A percentile compares a stretch with the other conserved stretches of the same genome.
Conservation (phyloP, 1,284 basidiomycete species). For the Prillingera fragicola region DNA sequence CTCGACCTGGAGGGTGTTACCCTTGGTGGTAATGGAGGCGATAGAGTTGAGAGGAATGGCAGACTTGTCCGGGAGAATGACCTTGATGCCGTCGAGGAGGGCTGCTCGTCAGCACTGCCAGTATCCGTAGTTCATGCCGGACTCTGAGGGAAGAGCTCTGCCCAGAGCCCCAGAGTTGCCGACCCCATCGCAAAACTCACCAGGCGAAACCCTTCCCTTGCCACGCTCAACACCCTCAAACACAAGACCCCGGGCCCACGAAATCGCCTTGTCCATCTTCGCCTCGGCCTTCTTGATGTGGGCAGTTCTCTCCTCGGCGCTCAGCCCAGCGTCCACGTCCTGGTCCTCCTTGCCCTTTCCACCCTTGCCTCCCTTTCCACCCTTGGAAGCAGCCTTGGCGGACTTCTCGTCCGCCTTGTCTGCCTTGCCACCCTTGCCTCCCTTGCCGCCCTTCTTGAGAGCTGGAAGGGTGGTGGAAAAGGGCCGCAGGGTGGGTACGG, state of each 20-base stretch:
- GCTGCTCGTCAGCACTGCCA: slow-evolving; percentile 22
- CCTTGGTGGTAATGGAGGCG: slow-evolving; percentile 40
- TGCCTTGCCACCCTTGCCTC: slow-evolving; percentile 1
- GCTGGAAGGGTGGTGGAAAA: slow-evolving; percentile 20
- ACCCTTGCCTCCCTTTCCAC: slow-evolving; percentile 8
- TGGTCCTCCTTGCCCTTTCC: slow-evolving; percentile 15
- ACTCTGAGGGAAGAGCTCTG: not conserved
- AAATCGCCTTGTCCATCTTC: slow-evolving; percentile 43
- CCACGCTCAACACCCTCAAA: slow-evolving; percentile 46
- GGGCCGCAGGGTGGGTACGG: slow-evolving; percentile 1
- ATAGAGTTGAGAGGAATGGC: slow-evolving; percentile 35
- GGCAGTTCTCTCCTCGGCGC: too few species aligned
- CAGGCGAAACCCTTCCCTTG: slow-evolving; percentile 40
- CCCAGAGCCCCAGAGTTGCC: not conserved
- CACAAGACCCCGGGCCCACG: slow-evolving; percentile 38
- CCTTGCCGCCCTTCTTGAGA: slow-evolving; percentile 29
- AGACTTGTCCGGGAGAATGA: slow-evolving; percentile 29
- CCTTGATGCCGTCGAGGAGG: slow-evolving; percentile 42
- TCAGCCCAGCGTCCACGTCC: slow-evolving; percentile 14
- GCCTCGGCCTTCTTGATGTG: slow-evolving; percentile 29
- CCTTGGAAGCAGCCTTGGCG: slow-evolving; percentile 9
- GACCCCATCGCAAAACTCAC: slow-evolving; percentile 20
- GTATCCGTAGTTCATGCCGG: not conserved
- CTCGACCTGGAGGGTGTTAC: slow-evolving; percentile 38
- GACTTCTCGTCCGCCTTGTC: slow-evolving; percentile 19